Evolutionary conservation across 2,329 filamentous ascomycete species (phyloP).

Genomic region (Penicillium sp.): DNA sequence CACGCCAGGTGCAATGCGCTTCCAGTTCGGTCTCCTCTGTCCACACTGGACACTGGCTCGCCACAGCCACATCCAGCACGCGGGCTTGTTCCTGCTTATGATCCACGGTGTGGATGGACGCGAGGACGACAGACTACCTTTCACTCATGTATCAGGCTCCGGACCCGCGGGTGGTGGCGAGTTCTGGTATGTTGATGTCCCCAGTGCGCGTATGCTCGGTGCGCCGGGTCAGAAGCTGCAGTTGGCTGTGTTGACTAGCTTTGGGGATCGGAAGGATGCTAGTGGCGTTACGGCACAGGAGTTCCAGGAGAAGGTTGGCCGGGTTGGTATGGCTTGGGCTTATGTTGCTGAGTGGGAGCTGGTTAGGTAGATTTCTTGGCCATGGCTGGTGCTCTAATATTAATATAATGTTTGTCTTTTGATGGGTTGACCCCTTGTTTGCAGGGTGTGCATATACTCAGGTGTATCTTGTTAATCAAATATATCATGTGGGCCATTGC

Average conservation of each 20-base stretch:
- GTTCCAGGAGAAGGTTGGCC: slow-evolving; percentile 49
- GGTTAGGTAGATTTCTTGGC: slow-evolving; percentile 28
- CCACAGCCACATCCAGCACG: slow-evolving; percentile 58
- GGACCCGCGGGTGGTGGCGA: slow-evolving; percentile 63
- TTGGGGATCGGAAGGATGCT: slow-evolving; percentile 50
- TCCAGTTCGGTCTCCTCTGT: slow-evolving; percentile 77
- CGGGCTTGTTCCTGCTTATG: slow-evolving; percentile 65
- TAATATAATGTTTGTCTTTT: background rate
- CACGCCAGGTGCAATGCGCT: slow-evolving; percentile 61
- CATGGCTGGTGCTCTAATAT: background rate
- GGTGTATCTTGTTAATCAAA: background rate
- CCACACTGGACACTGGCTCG: slow-evolving; percentile 74
- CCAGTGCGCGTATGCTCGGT: slow-evolving; percentile 61
- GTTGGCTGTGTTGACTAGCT: slow-evolving; percentile 60
- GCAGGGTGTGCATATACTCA: background rate
- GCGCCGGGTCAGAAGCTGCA: slow-evolving; percentile 65
- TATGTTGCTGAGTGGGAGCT: slow-evolving; percentile 57
- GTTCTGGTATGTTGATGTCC: slow-evolving; percentile 78
- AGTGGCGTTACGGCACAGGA: slow-evolving; percentile 52
- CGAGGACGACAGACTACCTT: slow-evolving; percentile 65
- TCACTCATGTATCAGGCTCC: slow-evolving; percentile 52
- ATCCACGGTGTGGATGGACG: slow-evolving; percentile 65
- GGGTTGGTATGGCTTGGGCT: slow-evolving; percentile 50
- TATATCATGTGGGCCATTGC: background rate
- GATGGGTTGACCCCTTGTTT: background rate